Evolutionary conservation across 257 asterid genomes (phyloP), one percentile per base, ranked within the genome.

Genomic region (Primulina eburnea): DNA sequence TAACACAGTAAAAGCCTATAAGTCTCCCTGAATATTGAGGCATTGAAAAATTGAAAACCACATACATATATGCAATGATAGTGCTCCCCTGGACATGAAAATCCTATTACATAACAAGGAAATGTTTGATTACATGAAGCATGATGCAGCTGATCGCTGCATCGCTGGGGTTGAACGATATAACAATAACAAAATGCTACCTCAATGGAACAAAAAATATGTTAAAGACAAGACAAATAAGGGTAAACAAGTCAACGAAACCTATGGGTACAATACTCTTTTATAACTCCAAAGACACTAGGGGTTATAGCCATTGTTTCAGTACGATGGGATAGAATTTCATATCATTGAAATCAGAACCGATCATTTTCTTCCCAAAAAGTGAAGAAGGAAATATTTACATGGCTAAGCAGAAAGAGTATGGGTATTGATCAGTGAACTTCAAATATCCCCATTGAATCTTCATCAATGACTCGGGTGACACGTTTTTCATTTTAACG

Each of bases 41-140:
- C 37, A 21, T 63, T 30, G 24, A 18, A 58, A 59, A 34, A 21
- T 63, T 30, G 33, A 18, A 58, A 59, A 34, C 34, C 57, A 33
- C 35, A 43, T 18, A 55, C 35, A 43, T 18, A 55, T 20, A 14
- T 24, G 28, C 52, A 7, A 30, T 43, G n/a, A 21, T 16, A 40
- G 52, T 65, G 35, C 28, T 32, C 65, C 34, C 58, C 65, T 24
- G 70, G 8, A 24, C 47, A 58, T 14, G 59, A 63, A 38, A 58
- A 40, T 65, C 55, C 62, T 7, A 60, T 20, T 67, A 16, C 29
- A 17, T 8, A 21, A 24, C 10, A 26, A 66, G 20, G 70, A 17
- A 34, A 7, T 60, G 47, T 71, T 50, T 40, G 35, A 58, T 71
- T 60, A 50, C 55, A 50, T 34, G 71, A 32, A 12, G 16, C 24